These are phyloP conservation scores for Aureobasidium sp. DNA, from an alignment of 2,329 filamentous ascomycete genomes.

Conservation along the genomic window DNA sequence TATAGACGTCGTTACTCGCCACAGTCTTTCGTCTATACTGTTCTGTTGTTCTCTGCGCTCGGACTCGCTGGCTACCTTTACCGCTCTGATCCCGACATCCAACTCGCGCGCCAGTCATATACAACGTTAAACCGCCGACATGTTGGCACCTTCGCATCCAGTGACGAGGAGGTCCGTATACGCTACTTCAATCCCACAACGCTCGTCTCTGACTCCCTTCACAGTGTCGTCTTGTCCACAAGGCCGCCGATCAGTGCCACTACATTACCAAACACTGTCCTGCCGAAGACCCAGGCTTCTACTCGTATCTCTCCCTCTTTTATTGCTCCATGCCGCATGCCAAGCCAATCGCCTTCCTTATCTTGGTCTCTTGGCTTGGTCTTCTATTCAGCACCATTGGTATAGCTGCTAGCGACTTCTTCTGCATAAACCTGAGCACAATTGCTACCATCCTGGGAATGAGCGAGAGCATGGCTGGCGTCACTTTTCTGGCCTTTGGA, in stretches of 20 bases:
- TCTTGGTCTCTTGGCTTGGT: slow-evolving; percentile 75
- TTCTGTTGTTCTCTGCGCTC: slow-evolving; percentile 10
- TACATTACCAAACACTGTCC: slow-evolving; percentile 76
- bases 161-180: slow-evolving; percentile 28
- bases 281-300: slow-evolving; percentile 81
- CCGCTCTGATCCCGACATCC: neutral
- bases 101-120: neutral
- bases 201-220: neutral
- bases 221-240: slow-evolving; percentile 72
- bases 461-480: slow-evolving; percentile 91
- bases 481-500: slow-evolving; percentile 92
- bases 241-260: slow-evolving; percentile 65
- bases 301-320: slow-evolving; percentile 84
- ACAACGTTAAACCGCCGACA: neutral
- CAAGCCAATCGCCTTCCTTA: slow-evolving; percentile 67
- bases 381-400: slow-evolving; percentile 94
- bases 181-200: neutral
- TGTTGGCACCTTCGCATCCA: slow-evolving; percentile 8
- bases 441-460: slow-evolving; percentile 83
- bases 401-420: slow-evolving; percentile 96
- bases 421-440: slow-evolving; percentile 92
- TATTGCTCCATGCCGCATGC: slow-evolving; percentile 67
- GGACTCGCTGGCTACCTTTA: slow-evolving; percentile 8
- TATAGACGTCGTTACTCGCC: slow-evolving; percentile 2
- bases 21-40: slow-evolving; percentile 16